These are phyloP conservation scores for Puccinia brachypodii DNA, from an alignment of 1,284 basidiomycete species.

Conservation along the genomic window DNA sequence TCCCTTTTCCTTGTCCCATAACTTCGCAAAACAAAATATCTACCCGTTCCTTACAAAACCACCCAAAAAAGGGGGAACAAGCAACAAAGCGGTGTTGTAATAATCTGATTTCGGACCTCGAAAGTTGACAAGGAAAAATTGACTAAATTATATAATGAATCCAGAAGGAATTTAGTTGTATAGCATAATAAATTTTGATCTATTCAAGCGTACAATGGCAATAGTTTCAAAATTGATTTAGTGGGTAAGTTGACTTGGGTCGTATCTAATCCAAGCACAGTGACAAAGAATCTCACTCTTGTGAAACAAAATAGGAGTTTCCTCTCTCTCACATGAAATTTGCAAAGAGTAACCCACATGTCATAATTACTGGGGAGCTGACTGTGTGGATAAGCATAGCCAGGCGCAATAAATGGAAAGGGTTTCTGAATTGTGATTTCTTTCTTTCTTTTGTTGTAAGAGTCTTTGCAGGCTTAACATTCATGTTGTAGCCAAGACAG, in stretches of 20 bases:
- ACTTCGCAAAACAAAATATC: no score
- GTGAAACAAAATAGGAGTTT: background rate
- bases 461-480: conserved; percentile 85
- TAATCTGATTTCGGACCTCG: no score
- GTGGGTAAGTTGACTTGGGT: background rate
- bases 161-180: no score
- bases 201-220: background rate
- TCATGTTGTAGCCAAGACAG: conserved; percentile 69
- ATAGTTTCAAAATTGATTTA: background rate
- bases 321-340: background rate
- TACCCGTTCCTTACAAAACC: no score
- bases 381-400: background rate
- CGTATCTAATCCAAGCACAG: conserved; percentile 25
- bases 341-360: background rate
- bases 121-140: no score
- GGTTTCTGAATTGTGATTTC: conserved; percentile 99
- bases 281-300: background rate
- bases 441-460: conserved; percentile 99
- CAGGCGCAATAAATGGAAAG: conserved; percentile 84
- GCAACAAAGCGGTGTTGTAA: no score
- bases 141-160: no score
- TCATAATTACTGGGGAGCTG: background rate
- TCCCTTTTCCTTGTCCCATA: no score
- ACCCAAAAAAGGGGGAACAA: no score
- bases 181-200: background rate